Evolutionary conservation across 2,329 filamentous ascomycete species (phyloP), one percentile per base, ranked within the genome.

Genomic region (Trichoderma semiorbis): DNA sequence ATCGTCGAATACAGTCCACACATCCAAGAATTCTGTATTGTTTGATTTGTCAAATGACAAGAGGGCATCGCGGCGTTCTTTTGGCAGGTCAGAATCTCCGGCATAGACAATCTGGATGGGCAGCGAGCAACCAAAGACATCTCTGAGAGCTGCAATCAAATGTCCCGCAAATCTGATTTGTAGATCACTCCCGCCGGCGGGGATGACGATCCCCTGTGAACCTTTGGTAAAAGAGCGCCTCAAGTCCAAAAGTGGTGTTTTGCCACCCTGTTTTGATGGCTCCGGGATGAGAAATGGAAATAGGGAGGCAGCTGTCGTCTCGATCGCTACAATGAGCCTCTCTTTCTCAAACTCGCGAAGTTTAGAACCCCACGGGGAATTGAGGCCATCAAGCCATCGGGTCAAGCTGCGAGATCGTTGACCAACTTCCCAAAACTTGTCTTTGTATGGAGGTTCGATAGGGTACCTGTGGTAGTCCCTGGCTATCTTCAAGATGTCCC

Each of bases 21-120:
- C 75, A 70, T 83, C 77, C 18, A 83, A 21, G 57, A 82, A 80
- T 7, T 78, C 76, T 2, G 81, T 74, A 1, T 75, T 74, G 1
- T 71, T 43, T 0, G 76, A 71, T 1, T 75, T 75, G 3, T 76
- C 71, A 4, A 77, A 72, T 0, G 66, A 47, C 2, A 70, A 67
- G 3, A 82, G 73, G 1, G 72, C 72, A 8, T 76, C 72, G 7
- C 80, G 76, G 7, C 79, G 75, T 6, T 73, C 47, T 2, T 72
- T 12, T 0, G 77, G 73, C 1, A 83, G 71, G 60, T 81, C 80
- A 0, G 73, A 60, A 28, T 82, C 78, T 28, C 81, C 81, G 0
- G 81, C 81, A 68, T 83, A 82, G 1, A 78, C 79, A 32, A 83
- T 60, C 36, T 83, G 76, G 7, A 83, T 82, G 0, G 81, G 81